phyloP scores from a whole-genome alignment of 805 yeast genomes.

The Cyberlindnera mycetangii region DNA sequence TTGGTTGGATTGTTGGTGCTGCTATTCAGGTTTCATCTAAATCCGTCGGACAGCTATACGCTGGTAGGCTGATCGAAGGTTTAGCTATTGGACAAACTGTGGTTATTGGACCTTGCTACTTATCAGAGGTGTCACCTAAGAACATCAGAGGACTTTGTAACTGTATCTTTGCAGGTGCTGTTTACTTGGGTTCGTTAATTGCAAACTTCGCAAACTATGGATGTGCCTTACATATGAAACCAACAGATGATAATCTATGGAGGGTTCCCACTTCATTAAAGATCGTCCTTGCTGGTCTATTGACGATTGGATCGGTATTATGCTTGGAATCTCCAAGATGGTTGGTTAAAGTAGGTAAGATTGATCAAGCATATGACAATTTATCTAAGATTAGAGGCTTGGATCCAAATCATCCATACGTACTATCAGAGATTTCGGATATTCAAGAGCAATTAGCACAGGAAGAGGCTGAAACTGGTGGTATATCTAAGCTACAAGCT shows the following conservation, averaged over 20 bases:
- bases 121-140: slow-evolving; percentile 52
- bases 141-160: slow-evolving; percentile 50
- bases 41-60: slow-evolving; percentile 48
- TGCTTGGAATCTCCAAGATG: slow-evolving; percentile 49
- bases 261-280: slow-evolving; percentile 48
- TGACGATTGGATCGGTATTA: slow-evolving; percentile 41
- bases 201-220: slow-evolving; percentile 52
- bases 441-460: slow-evolving; percentile 44
- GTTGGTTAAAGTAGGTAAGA: slow-evolving; percentile 37
- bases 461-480: slow-evolving; percentile 33
- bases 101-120: slow-evolving; percentile 52
- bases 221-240: slow-evolving; percentile 42
- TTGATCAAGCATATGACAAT: slow-evolving; percentile 37
- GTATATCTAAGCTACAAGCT: slow-evolving; percentile 24
- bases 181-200: slow-evolving; percentile 50
- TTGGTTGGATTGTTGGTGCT: slow-evolving; percentile 44
- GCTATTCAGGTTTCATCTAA: slow-evolving; percentile 46
- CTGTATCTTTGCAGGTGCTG: slow-evolving; percentile 55
- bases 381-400: slow-evolving; percentile 44
- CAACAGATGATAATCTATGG: slow-evolving; percentile 44
- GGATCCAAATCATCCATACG: slow-evolving; percentile 43
- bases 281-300: slow-evolving; percentile 45
- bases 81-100: slow-evolving; percentile 54
- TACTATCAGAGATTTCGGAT: slow-evolving; percentile 48
- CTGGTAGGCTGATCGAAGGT: slow-evolving; percentile 55